Evolutionary conservation across 345 rosid genomes (phyloP), one percentile per base, ranked within the genome.

Genomic region (Lepidium aucheri): DNA sequence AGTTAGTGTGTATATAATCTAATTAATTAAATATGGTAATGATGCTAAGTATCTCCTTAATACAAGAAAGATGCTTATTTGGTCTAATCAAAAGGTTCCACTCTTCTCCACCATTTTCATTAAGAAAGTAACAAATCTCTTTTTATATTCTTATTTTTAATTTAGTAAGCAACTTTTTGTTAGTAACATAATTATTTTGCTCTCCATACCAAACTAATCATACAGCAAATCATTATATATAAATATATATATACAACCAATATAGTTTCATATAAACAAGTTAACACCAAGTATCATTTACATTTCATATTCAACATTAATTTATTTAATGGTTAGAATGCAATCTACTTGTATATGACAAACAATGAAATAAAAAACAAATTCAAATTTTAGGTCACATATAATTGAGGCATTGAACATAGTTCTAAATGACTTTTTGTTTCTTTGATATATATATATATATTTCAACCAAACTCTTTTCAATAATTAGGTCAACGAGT

Each of bases 51-150:
- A 36, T 9, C 32, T 45, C 16, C 17, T 62, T 53, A 32, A 44
- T 63, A 56, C 58, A 47, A 71, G 54, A 64, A 72, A 72, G 39
- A 72, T 64, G 65, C 70, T 44, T 64, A 72, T 64, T 65, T 46
- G 20, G 70, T 72, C 76, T 56, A 56, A 64, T 64, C 70, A 56
- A 64, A 64, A 50, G 64, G 11, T 70, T 9, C 47, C 7, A 5
- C 30, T 22, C 62, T 34, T 70, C 59, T 55, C 69, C 70, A 56
- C 65, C 18, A 63, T 14, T 63, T 63, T 72, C 44, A 72, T 40
- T 6, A 41, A 63, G 20, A 63, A 47, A 45, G 65, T 14, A 26
- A 12, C 30, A 22, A 43, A n/a, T n/a, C 15, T 70, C 5, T 22
- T 20, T 36, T 16, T 60, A 18, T 7, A n/a, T n/a, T n/a, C n/a